A percentile compares a stretch with the other conserved stretches of the same genome.
Evolutionary conservation across 2,329 filamentous ascomycete species (phyloP).

Genomic region (Penicillium oxalicum): DNA sequence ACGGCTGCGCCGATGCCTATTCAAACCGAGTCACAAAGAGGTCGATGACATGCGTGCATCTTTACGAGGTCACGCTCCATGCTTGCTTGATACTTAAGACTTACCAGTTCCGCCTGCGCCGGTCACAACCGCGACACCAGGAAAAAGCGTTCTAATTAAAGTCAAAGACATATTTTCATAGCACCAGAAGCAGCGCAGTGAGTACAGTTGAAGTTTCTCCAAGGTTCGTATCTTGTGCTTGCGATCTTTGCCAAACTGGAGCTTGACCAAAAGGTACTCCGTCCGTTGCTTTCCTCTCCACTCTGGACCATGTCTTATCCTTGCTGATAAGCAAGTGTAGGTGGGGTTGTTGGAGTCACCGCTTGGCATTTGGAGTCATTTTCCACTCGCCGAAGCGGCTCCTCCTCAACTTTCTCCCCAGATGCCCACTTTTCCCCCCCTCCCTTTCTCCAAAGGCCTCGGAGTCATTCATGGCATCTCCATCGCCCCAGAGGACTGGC

Average conservation of each 20-base stretch:
- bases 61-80: too few species aligned
- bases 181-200: too few species aligned
- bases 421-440: constrained; percentile 11
- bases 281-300: too few species aligned
- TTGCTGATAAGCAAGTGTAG: too few species aligned
- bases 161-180: not conserved
- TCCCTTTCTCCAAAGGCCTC: constrained; percentile 23
- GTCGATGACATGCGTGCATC: not conserved
- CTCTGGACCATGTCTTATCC: too few species aligned
- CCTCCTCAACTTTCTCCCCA: constrained; percentile 4
- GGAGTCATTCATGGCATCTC: constrained; percentile 27
- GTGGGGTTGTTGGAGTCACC: constrained; percentile 18
- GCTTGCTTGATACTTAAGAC: not conserved
- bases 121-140: constrained; percentile 45
- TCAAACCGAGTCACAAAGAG: not conserved
- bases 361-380: constrained; percentile 11
- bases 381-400: constrained; percentile 3
- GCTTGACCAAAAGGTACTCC: too few species aligned
- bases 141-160: constrained; percentile 25
- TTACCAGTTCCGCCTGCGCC: constrained; percentile 46
- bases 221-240: too few species aligned
- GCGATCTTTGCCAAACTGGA: too few species aligned
- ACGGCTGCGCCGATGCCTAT: constrained; percentile 53
- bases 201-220: too few species aligned
- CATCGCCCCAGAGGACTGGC: constrained; percentile 23